These are phyloP conservation scores for Entomortierella parvispora DNA, from an alignment of 192 early-diverging fungal genomes.

Conservation along the genomic window DNA sequence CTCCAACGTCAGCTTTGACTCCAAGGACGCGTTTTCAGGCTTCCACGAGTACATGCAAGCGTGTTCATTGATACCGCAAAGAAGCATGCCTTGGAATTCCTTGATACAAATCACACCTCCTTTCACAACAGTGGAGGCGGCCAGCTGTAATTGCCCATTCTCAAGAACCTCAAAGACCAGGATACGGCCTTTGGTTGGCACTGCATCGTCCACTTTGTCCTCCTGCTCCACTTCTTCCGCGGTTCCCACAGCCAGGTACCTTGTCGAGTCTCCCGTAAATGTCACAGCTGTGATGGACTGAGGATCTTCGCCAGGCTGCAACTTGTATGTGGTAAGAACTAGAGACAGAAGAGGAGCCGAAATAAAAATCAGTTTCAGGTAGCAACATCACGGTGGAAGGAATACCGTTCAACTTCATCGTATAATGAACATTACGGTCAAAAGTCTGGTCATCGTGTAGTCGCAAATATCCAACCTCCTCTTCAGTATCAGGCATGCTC, in stretches of 20 bases:
- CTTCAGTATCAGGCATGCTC: constrained; percentile 34
- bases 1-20: constrained; percentile 24
- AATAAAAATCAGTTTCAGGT: background rate
- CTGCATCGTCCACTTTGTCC: constrained; percentile 48
- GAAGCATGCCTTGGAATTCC: constrained; percentile 69
- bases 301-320: constrained; percentile 54
- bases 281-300: constrained; percentile 56
- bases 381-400: background rate
- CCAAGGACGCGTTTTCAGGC: constrained; percentile 11
- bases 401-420: background rate
- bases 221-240: constrained; percentile 49
- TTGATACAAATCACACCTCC: constrained; percentile 75
- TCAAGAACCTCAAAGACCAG: constrained; percentile 67
- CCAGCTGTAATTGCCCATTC: constrained; percentile 60
- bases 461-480: constrained; percentile 57
- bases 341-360: background rate
- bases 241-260: constrained; percentile 83
- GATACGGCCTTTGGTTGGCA: constrained; percentile 78
- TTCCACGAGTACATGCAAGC: constrained; percentile 36
- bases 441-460: constrained; percentile 79
- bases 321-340: constrained; percentile 57
- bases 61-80: constrained; percentile 75
- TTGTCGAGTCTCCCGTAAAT: constrained; percentile 50
- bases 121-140: constrained; percentile 55
- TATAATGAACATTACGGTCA: constrained; percentile 67